Evolutionary conservation across 139 green algal species (phyloP), one percentile per base, ranked within the genome.

Genomic region (Zygnema circumcarinatum): DNA sequence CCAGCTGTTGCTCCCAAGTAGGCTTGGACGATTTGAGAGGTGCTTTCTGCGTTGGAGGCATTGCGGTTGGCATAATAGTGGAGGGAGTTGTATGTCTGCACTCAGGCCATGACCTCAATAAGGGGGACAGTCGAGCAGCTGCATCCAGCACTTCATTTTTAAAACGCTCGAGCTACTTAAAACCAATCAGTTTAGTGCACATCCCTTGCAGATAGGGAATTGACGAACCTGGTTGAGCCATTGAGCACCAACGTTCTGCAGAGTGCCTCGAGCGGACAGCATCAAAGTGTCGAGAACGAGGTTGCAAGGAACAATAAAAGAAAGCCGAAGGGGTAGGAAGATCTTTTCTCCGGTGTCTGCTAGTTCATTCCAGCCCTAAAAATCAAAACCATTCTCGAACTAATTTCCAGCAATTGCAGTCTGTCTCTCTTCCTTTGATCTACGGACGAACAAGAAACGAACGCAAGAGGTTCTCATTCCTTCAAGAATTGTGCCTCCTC

Each of bases 221-320:
- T n/a, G n/a, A n/a, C n/a, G n/a, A n/a, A 83, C 75, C 79, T 85
- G 81, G 67, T 87, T 87, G 67, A 72, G 36, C 81, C 81, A 87
- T 31, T 87, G 81, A 2, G 81, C 81, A 31, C 32, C 62, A 22
- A 87, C 33, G 35, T 82, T 87, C 32, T 82, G 62, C n/a, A 53
- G 21, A 29, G n/a, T 2, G 22, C 81, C 67, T 31, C 62, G 67
- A 2, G 81, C 81, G 2, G 81, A 87, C 11, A 87, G 11, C 81
- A 87, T 87, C 3, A 87, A 41, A 38, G 67, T 84, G 25, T 87
- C 81, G 40, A 85, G 32, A 38, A 85, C 20, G 29, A 87, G 33
- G 67, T 87, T 87, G 67, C 36, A 69, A 2, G 81, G 81, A n/a
- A 87, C 41, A 38, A 87, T 87, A 42, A 85, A 85, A 32, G 81